Percentiles rank a stretch among this genome's conserved stretches.
These are phyloP conservation scores for Trichaptum fuscoviolaceum DNA, from an alignment of 768 basidiomycete species.

Conservation along the genomic window DNA sequence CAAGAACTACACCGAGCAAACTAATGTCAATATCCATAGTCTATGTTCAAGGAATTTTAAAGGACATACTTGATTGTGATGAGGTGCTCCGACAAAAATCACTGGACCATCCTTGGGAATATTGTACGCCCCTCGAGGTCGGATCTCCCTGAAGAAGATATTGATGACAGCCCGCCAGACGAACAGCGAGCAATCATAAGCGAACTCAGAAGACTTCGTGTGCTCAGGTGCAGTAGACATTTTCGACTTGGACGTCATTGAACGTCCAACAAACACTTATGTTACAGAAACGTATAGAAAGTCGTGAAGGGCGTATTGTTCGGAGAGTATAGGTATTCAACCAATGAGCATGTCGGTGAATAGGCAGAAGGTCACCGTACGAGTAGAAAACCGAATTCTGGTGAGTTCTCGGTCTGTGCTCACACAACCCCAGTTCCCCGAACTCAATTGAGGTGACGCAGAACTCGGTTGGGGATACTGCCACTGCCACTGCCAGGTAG, in stretches of 20 bases:
- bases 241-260: background rate
- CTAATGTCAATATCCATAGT: constrained; percentile 10
- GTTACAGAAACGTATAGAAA: background rate
- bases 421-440: background rate
- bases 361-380: background rate
- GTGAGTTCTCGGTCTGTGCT: background rate
- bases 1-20: constrained; percentile 59
- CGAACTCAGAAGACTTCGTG: constrained; percentile 18
- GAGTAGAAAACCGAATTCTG: background rate
- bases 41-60: background rate
- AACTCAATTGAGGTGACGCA: background rate
- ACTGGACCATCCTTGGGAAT: constrained; percentile 87
- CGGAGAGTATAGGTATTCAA: background rate
- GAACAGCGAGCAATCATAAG: constrained; percentile 72
- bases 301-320: background rate
- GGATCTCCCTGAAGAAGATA: constrained; percentile 95
- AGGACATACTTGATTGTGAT: constrained; percentile 75
- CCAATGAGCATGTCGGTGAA: background rate
- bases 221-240: background rate
- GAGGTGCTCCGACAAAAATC: constrained; percentile 90
- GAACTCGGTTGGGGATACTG: background rate
- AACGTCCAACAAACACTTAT: background rate
- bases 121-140: constrained; percentile 91
- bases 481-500: too few relatives aligned
- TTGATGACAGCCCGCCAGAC: constrained; percentile 86